Evolutionary conservation across 331 rosid genomes (phyloP).

Genomic region (Malus hybrid): DNA sequence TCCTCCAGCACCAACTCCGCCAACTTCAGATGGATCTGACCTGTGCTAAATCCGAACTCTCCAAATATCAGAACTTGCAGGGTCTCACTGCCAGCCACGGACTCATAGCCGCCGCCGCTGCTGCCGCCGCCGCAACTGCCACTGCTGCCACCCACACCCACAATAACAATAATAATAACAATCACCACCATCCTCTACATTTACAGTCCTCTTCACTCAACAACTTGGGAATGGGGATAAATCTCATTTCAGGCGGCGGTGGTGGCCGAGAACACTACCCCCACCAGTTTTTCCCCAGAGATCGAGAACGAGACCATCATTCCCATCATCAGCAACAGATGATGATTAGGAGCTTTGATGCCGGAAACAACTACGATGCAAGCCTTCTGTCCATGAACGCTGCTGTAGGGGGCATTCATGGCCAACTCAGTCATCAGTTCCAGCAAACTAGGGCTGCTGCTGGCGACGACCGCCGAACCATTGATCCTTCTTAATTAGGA

Average conservation of each 20-base stretch:
- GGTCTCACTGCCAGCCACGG: slow-evolving; percentile 33
- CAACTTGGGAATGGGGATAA: slow-evolving; percentile 19
- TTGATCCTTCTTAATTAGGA: slow-evolving; percentile 56
- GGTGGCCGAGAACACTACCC: slow-evolving; percentile 29
- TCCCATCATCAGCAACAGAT: slow-evolving; percentile 29
- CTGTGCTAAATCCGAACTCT: slow-evolving; percentile 87
- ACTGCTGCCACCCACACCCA: too few relatives aligned
- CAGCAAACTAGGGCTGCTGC: slow-evolving; percentile 62
- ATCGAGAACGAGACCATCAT: background rate
- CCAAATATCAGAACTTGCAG: slow-evolving; percentile 57
- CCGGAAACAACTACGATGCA: slow-evolving; percentile 51
- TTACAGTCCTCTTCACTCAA: background rate
- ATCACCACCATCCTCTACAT: slow-evolving; percentile 25
- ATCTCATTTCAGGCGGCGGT: slow-evolving; percentile 22
- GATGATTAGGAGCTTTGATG: slow-evolving; percentile 45
- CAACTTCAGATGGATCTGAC: slow-evolving; percentile 86
- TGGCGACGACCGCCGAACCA: slow-evolving; percentile 70
- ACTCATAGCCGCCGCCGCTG: slow-evolving; percentile 35
- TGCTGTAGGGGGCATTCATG: slow-evolving; percentile 45
- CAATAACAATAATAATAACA: background rate
- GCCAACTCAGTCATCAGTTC: slow-evolving; percentile 62
- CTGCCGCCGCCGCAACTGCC: slow-evolving; percentile 10
- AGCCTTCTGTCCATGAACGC: slow-evolving; percentile 71
- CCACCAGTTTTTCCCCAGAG: slow-evolving; percentile 64
- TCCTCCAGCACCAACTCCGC: slow-evolving; percentile 90